Conservation (phyloP, 2,329 filamentous ascomycete genomes). For the Botrytis medusae region DNA sequence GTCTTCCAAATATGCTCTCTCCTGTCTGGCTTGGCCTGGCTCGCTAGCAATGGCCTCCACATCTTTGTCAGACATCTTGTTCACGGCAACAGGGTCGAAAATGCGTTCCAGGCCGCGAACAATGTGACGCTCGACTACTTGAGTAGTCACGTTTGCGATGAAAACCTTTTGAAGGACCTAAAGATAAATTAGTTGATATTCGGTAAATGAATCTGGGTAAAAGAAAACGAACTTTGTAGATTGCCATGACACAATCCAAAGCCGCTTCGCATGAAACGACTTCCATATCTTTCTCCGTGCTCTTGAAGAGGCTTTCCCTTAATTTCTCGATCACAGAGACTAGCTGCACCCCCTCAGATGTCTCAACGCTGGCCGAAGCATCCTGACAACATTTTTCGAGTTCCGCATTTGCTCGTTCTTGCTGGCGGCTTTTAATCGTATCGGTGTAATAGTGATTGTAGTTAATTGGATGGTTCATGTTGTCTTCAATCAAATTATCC, state of each 20-base stretch:
- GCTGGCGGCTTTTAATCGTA: conserved; percentile 31
- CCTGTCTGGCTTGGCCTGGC: conserved; percentile 28
- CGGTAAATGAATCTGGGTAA: background rate
- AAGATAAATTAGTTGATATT: background rate
- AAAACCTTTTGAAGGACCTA: conserved; percentile 40
- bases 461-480: conserved; percentile 38
- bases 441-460: conserved; percentile 44
- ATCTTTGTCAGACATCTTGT: conserved; percentile 23
- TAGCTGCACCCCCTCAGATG: background rate
- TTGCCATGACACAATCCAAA: conserved; percentile 37
- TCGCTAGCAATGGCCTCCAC: conserved; percentile 35
- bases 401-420: conserved; percentile 24
- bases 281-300: conserved; percentile 35
- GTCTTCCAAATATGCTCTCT: conserved; percentile 34
- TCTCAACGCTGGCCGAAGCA: background rate
- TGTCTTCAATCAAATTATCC: conserved; percentile 32
- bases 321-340: background rate
- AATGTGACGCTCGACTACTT: conserved; percentile 36
- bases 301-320: background rate
- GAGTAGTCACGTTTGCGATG: conserved; percentile 40
- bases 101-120: conserved; percentile 25
- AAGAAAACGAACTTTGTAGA: conserved; percentile 39
- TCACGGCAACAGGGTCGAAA: conserved; percentile 25
- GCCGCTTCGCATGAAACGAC: conserved; percentile 38
- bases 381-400: background rate